These are phyloP conservation scores for Candida oleophila DNA, from an alignment of 805 yeast species.

Conservation along the genomic window DNA sequence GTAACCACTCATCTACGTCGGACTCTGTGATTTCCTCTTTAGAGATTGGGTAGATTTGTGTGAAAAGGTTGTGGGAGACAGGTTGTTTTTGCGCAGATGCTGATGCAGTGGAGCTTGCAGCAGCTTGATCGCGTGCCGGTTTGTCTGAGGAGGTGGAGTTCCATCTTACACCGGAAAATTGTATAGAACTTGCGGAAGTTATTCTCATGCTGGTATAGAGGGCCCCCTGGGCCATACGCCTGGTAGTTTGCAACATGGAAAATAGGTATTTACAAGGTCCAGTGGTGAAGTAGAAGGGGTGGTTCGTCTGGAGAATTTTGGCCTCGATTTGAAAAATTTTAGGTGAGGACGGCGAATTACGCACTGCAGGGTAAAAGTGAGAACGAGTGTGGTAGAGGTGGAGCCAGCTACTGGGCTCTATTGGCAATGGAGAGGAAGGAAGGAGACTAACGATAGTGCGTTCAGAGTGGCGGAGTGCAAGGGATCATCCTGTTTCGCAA, in stretches of 20 bases:
- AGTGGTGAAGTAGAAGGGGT: too few species aligned
- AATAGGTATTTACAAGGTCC: too few species aligned
- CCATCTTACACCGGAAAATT: neutral
- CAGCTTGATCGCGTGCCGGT: neutral
- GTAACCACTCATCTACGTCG: slow-evolving; percentile 48
- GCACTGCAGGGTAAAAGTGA: neutral
- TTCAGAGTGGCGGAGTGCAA: too few species aligned
- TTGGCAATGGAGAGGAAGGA: too few species aligned
- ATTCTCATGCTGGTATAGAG: neutral
- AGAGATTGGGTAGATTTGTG: slow-evolving; percentile 38
- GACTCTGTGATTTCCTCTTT: slow-evolving; percentile 35
- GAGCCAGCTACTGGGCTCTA: too few species aligned
- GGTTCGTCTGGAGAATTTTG: neutral
- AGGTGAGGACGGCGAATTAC: neutral
- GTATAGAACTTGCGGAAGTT: neutral
- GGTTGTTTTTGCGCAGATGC: neutral
- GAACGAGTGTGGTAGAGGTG: too few species aligned
- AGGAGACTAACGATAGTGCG: too few species aligned
- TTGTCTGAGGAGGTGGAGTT: neutral
- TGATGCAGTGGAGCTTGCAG: neutral
- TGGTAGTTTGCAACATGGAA: neutral
- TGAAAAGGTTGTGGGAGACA: slow-evolving; percentile 19
- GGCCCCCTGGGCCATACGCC: neutral
- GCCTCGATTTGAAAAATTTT: neutral
- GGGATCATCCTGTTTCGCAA: too few species aligned